Conservation (phyloP, 768 basidiomycete genomes). For the Leucocoprinus sp. region DNA sequence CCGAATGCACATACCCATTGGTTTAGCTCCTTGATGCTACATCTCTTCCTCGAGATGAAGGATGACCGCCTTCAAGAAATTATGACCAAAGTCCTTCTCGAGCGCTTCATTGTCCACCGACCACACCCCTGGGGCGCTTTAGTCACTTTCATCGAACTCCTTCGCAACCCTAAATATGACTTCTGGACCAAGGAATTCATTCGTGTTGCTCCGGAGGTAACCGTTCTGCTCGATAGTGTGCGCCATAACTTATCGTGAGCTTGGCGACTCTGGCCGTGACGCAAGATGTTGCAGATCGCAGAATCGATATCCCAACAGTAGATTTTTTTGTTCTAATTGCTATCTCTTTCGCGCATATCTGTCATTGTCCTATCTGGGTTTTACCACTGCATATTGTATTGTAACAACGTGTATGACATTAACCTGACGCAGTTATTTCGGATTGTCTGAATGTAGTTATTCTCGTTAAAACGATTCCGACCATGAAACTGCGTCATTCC, state of each 20-base stretch:
- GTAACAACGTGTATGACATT: constrained; percentile 51
- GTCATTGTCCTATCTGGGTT: constrained; percentile 56
- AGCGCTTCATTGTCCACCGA: constrained; percentile 87
- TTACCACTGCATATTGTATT: constrained; percentile 72
- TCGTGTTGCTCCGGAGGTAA: constrained; percentile 79
- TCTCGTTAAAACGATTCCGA: constrained; percentile 12
- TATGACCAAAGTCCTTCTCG: constrained; percentile 83
- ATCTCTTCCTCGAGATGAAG: constrained; percentile 77
- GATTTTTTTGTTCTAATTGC: constrained; percentile 53
- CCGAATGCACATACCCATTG: constrained; percentile 98
- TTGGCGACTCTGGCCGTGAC: constrained; percentile 8
- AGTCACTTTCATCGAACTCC: constrained; percentile 88
- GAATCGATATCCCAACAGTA: constrained; percentile 72
- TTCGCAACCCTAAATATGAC: constrained; percentile 84
- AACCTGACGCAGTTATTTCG: constrained; percentile 4
- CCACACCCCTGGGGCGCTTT: constrained; percentile 97
- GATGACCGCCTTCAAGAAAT: constrained; percentile 74
- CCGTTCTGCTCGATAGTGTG: constrained; percentile 77
- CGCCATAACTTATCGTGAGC: constrained; percentile 22
- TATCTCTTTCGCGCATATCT: constrained; percentile 78
- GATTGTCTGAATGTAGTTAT: not conserved
- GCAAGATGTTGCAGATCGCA: constrained; percentile 46
- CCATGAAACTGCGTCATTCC: constrained; percentile 16
- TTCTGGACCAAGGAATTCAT: constrained; percentile 89
- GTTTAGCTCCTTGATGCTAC: constrained; percentile 87